Conservation (phyloP, 768 basidiomycete genomes). For the Nidularia pulvinata region DNA sequence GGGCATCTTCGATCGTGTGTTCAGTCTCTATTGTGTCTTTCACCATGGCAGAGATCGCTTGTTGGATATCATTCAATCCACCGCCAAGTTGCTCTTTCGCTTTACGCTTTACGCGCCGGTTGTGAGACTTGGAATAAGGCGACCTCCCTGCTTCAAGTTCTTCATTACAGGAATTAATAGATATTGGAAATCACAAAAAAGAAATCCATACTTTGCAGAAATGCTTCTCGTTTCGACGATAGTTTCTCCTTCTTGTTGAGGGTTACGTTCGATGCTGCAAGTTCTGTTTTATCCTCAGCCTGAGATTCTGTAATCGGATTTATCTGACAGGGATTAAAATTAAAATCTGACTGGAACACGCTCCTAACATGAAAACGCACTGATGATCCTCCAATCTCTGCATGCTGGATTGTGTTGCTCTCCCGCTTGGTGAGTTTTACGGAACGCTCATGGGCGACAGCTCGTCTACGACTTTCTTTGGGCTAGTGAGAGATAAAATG, state of each 20-base stretch:
- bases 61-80: conserved; percentile 48
- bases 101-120: conserved; percentile 68
- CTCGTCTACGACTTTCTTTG: conserved; percentile 41
- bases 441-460: conserved; percentile 48
- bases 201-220: conserved; percentile 58
- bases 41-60: conserved; percentile 56
- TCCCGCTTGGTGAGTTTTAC: conserved; percentile 47
- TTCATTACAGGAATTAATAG: too few relatives aligned
- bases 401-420: conserved; percentile 43
- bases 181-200: too few relatives aligned
- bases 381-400: conserved; percentile 49
- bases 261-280: too few relatives aligned
- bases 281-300: too few relatives aligned
- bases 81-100: conserved; percentile 58
- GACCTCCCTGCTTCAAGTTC: conserved; percentile 44
- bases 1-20: conserved; percentile 7
- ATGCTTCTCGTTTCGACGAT: conserved; percentile 63
- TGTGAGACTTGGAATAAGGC: conserved; percentile 74
- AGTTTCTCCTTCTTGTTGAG: conserved; percentile 70
- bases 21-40: conserved; percentile 24
- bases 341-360: too few relatives aligned
- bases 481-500: too few relatives aligned
- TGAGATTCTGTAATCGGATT: too few relatives aligned
- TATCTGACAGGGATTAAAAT: too few relatives aligned
- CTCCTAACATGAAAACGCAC: too few relatives aligned